A percentile compares a stretch with the other conserved stretches of the same genome.
Evolutionary conservation across 2,329 filamentous ascomycete genomes (phyloP).

Genomic region (Hypoxylon sp.): DNA sequence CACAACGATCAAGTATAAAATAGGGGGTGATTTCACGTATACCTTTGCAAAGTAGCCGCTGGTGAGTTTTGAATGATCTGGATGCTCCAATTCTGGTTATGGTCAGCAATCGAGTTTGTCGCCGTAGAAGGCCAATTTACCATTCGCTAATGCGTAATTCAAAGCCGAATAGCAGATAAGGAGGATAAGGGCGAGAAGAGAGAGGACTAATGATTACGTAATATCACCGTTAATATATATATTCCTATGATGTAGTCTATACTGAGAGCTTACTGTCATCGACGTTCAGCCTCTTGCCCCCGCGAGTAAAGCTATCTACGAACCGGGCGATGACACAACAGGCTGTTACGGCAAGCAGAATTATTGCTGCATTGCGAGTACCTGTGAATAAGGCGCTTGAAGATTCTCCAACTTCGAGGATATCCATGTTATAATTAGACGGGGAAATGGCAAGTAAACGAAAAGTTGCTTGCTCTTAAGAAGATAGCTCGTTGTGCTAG

Average conservation of each 20-base stretch:
- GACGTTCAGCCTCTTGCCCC: background rate
- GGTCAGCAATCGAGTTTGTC: background rate
- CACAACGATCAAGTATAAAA: background rate
- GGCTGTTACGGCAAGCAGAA: background rate
- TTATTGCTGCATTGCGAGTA: background rate
- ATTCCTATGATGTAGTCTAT: background rate
- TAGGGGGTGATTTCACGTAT: background rate
- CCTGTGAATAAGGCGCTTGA: background rate
- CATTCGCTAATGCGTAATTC: background rate
- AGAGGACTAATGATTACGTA: background rate
- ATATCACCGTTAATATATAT: background rate
- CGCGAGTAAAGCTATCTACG: background rate
- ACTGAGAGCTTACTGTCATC: conserved; percentile 3
- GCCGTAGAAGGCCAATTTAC: background rate
- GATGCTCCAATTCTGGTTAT: background rate
- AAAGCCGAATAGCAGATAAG: conserved; percentile 4
- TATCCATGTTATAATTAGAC: background rate
- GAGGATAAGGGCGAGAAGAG: background rate
- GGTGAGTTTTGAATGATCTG: background rate
- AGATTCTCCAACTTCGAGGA: background rate
- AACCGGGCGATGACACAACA: conserved; percentile 3
- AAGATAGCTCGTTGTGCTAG: too few species aligned
- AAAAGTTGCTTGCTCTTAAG: too few species aligned
- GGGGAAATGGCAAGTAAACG: background rate
- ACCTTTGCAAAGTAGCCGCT: conserved; percentile 5